Percentiles rank a stretch among this genome's conserved stretches.
Evolutionary conservation across 257 asterid genomes (phyloP).

Genomic region (Linderniella brevidens): DNA sequence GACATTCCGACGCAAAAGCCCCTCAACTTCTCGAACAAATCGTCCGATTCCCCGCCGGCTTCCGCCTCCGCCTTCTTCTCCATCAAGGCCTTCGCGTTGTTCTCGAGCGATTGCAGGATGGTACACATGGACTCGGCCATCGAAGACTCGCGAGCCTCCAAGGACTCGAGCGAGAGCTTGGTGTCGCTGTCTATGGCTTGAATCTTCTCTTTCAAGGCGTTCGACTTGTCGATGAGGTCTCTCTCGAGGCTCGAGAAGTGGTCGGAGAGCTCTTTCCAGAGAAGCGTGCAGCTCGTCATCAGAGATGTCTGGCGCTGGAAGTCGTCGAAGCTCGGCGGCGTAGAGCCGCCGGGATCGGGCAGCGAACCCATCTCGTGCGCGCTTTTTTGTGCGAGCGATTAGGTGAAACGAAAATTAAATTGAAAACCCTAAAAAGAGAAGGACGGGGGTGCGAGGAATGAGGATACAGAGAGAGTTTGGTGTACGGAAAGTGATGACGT

Average conservation of each 20-base stretch:
- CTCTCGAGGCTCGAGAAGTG: constrained; percentile 82
- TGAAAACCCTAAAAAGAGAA: too few species aligned
- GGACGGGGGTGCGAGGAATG: too few species aligned
- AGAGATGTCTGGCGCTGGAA: constrained; percentile 93
- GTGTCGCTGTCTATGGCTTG: constrained; percentile 36
- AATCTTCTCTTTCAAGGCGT: constrained; percentile 41
- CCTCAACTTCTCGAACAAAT: constrained; percentile 39
- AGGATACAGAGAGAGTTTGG: too few species aligned
- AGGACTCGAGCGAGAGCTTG: constrained; percentile 34
- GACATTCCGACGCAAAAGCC: constrained; percentile 50
- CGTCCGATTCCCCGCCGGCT: constrained; percentile 55
- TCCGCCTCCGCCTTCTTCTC: constrained; percentile 14
- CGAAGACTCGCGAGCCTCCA: constrained; percentile 61
- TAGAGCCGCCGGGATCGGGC: too few species aligned
- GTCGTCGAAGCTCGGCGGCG: constrained; percentile 71
- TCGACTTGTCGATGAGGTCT: constrained; percentile 56
- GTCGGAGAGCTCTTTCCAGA: constrained; percentile 97
- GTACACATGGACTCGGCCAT: constrained; percentile 40
- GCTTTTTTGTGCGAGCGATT: too few species aligned
- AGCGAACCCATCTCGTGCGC: too few species aligned
- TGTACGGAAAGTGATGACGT: too few species aligned
- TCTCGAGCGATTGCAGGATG: constrained; percentile 26
- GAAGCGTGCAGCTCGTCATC: constrained; percentile 97
- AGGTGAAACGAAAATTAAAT: too few species aligned
- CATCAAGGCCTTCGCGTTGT: constrained; percentile 20